Base-by-base conservation (phyloP, 2,329 filamentous ascomycete genomes). In the Arthroderma uncinatum region DNA sequence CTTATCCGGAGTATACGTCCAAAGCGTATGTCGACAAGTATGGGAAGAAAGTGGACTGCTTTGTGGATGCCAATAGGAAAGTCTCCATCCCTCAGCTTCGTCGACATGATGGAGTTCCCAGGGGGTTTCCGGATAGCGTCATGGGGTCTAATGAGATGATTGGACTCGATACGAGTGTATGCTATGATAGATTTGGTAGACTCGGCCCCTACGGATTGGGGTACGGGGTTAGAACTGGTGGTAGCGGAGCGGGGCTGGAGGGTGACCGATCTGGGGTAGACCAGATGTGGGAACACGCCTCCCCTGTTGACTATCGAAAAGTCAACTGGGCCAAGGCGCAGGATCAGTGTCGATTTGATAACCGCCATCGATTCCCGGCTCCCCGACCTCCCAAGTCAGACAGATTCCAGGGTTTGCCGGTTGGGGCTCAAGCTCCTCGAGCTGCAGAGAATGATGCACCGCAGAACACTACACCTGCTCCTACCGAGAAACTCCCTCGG, bases 191-290 rank as follows among this genome's bases (percentile, higher is more conserved):
- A 1, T 95, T 88, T 68, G 92, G 92, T 2, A 82, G 90, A 61
- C 82, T 93, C 30, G 91, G 89, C 0, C 87, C 92, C 0, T 98
- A 98, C 64, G 92, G 92, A 0, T 82, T 89, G 60, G 92, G 92
- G 7, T 97, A 97, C 70, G 88, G 86, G 33, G 76, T 80, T 34
- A 83, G 83, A 58, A 83, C 80, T 62, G 92, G 92, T 10, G 92
- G 92, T 1, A 83, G 86, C 25, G 90, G 92, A 3, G 84, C 87
- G n/a, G 91, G 89, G 9, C 81, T 94, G 70, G 84, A 90, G 64
- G 89, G 89, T 21, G 87, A 96, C 61, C 83, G 79, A 53, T 87
- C 93, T 62, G 91, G 89, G 2, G 79, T 83, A n/a, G 86, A 91
- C 42, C 76, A 80, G 21, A 84, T 95, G 7, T 96, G 91, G 90